Base-by-base conservation (phyloP, 768 basidiomycete genomes). In the Kwoniella shandongensis region DNA sequence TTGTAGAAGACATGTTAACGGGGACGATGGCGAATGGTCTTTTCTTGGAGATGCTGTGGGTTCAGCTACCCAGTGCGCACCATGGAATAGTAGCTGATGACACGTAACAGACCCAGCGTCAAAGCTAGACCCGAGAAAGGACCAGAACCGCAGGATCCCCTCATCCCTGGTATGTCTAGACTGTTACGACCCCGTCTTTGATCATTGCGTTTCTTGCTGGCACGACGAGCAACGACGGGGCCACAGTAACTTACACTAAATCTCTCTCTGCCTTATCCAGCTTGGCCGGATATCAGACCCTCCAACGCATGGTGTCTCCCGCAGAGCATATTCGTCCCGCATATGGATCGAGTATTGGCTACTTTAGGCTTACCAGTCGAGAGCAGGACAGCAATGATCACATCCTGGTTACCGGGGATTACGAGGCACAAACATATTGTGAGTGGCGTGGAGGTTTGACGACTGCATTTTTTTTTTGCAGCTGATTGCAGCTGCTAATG, bases 361-460 rank as follows among this genome's bases (percentile, higher is more conserved):
- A 46, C 63, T 7, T 52, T 74, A 12, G 70, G 73, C 13, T 42
- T 74, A 5, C 70, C 73, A 0, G 63, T 72, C 0, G 70, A 72
- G 39, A 63, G 62, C 20, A 50, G 73, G 30, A 72, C 73, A 7
- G 41, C 53, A 3, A 67, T 72, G 67, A 69, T 72, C 39, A 72
- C 66, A 0, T 50, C 59, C 23, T 74, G 73, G 73, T 48, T 74
- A 7, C 73, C 73, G 10, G 57, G 66, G 25, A 41, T 74, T 12
- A 67, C 66, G n/a, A 55, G 63, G 51, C 70, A 74, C 50, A 72
- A 70, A 52, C 62, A 72, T 40, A 67, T 74, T 25, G 73, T 70
- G 40, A 66, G 65, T 55, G 7, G 30, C 18, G 23, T 13, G 12
- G 39, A 40, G 17, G 39, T n/a, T 40, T 5, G 39, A 40, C 6